Percentiles rank a stretch among this genome's conserved stretches.
These are phyloP conservation scores for Penicillium griseofulvum DNA, from an alignment of 2,329 filamentous ascomycete genomes.

Conservation along the genomic window DNA sequence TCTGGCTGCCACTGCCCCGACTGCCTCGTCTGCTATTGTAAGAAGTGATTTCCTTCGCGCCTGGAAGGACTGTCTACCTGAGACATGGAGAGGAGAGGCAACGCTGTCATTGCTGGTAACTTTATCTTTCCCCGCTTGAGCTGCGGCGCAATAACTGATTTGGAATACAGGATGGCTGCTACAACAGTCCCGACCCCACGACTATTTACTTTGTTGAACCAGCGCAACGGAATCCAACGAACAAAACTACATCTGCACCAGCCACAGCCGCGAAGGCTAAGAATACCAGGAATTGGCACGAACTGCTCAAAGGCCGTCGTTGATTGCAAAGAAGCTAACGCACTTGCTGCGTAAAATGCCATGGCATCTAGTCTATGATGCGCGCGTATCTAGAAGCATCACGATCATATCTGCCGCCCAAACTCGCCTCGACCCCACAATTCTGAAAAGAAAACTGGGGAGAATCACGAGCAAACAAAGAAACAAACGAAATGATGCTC, in stretches of 20 bases:
- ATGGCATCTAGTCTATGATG: constrained; percentile 17
- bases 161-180: constrained; percentile 29
- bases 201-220: constrained; percentile 37
- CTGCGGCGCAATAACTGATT: neutral
- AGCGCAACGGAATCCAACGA: constrained; percentile 29
- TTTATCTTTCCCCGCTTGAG: neutral
- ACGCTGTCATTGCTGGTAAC: constrained; percentile 34
- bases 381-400: constrained; percentile 18
- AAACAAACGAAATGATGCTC: constrained; percentile 6
- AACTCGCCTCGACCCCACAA: constrained; percentile 9
- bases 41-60: constrained; percentile 35
- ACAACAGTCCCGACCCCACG: constrained; percentile 35
- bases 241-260: constrained; percentile 25
- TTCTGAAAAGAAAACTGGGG: neutral
- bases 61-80: constrained; percentile 47
- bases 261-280: constrained; percentile 29
- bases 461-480: constrained; percentile 5
- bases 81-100: constrained; percentile 41
- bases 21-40: constrained; percentile 28
- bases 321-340: constrained; percentile 18
- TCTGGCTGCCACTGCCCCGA: constrained; percentile 40
- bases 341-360: constrained; percentile 4
- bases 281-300: constrained; percentile 44
- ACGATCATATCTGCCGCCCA: constrained; percentile 17
- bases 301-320: constrained; percentile 40